Base-by-base conservation (phyloP, 257 asterid genomes). In the Mitragyna speciosa region DNA sequence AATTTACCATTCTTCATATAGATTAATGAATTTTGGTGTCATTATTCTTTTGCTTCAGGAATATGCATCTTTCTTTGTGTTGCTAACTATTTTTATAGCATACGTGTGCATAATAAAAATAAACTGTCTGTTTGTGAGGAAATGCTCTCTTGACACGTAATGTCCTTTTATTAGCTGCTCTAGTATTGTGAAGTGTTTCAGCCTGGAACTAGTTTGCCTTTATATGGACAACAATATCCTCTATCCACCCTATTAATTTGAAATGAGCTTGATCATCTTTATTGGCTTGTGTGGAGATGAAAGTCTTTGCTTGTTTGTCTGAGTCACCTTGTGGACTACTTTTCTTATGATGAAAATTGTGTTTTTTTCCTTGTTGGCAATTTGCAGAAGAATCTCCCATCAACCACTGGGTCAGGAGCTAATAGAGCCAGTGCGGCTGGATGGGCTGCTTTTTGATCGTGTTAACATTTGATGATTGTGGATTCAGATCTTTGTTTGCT, bases 391-490 rank as follows among this genome's bases (percentile, higher is more conserved):
- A 91, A 80, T 85, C 99, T 95, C 76, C 99, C 99, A 19, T 70
- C 96, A 12, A 65, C 82, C 47, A 83, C 88, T 22, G 97, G 88
- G 84, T 85, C 98, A 49, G 92, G 87, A 63, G 64, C 95, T 43
- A 84, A 87, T 78, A 91, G 85, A 83, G 73, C 94, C 84, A 83
- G 93, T 64, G 97, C 97, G 82, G 93, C 97, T 77, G 99, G 97
- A 82, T 95, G 99, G 99, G 99, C 99, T 58, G 98, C 99, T 72
- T 95, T 95, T 84, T 93, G 88, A 93, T 74, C 71, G 36, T 83
- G 36, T 51, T 48, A 65, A 66, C 28, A 24, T 26, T 76, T 10
- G 64, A 39, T 70, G 64, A 76, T 49, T 76, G 76, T 74, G 59
- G 69, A 81, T 74, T 70, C 70, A 81, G 67, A 64, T 79, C 85